Evolutionary conservation across 352 stramenopile species (phyloP), one percentile per base, ranked within the genome.

Genomic region (Globisporangium rhizosaccharum): DNA sequence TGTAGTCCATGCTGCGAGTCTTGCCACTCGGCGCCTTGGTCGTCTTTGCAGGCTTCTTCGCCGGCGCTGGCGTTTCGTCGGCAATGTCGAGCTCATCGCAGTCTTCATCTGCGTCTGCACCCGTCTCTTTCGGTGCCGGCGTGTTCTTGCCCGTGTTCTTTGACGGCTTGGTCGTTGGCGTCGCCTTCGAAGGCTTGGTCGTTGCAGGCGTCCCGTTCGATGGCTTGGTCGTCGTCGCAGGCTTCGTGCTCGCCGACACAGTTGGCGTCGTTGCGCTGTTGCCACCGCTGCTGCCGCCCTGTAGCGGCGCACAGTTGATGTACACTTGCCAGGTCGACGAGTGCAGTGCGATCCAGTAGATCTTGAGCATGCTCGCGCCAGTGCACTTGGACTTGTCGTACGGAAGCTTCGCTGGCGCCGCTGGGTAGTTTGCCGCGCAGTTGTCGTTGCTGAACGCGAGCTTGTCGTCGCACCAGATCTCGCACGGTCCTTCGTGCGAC

Each of bases 381-480:
- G 54, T n/a, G 37, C 73, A 86, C 65, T 83, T 80, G 53, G 63
- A 41, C 48, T 65, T 68, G 61, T 82, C 69, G 54, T 77, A 77
- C 5, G 73, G 70, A 2, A 86, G 69, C 47, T 65, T 63, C 25
- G 66, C 71, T 7, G 67, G 64, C 23, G 67, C 68, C 10, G 17
- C 53, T 0, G 69, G 59, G 54, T 72, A 76, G 65, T 81, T 66
- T 2, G 68, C 56, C 11, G 70, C 64, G 30, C 73, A 85, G 71
- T 85, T 76, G 44, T 75, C 72, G 58, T 82, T 62, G 23, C 72
- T 61, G 56, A 78, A 86, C 26, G 72, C 71, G 9, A 73, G 42
- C 4, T 63, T 61, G 59, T 83, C 58, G 46, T 83, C 76, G 53
- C 73, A 86, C 71, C 73, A 83, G 45, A 83, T 56, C 30, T 86